Base-by-base conservation (phyloP, 129 eudicot genomes). In the Scalesia atractyloides region DNA sequence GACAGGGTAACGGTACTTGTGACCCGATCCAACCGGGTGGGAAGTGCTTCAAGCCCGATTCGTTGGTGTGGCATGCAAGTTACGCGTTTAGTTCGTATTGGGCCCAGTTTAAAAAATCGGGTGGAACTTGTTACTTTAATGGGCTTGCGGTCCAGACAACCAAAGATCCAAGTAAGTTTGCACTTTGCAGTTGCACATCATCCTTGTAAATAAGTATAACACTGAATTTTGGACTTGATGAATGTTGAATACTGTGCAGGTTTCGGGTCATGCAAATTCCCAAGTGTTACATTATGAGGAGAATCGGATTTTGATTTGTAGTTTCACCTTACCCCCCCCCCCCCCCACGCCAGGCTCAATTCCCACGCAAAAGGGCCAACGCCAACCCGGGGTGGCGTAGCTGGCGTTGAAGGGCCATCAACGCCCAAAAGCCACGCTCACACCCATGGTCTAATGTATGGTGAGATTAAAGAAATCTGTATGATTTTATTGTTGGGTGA, bases 51-150 rank as follows among this genome's bases (percentile, higher is more conserved):
- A 85, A 83, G 15, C 96, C 97, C 33, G 77, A 92, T 75, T 64
- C 87, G 36, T 9, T 80, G 79, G 14, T 60, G 3, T 59, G 52
- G 63, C 96, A 89, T 64, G 89, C 96, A 9, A 83, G 84, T 13
- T 92, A 81, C 41, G 97, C 97, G 26, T 92, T 92, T 75, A 86
- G 96, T 68, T 89, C 97, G 56, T 92, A 92, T 59, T 92, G 91
- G 91, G 77, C 91, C 14, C 91, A 89, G 85, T 70, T 89, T 18
- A 22, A 64, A 66, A 79, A 73, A 34, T 65, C 62, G 3, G 97
- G 97, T 14, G 97, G 77, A 13, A 79, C 94, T 53, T 92, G 97
- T 78, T 76, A 34, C 50, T 92, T 92, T 81, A 71, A 85, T 75
- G 93, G 96, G 41, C 80, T 89, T 60, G 96, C 94, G 5, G 70